phyloP scores from a whole-genome alignment of 441 rosid species.

The Arabidopsis hybrid region DNA sequence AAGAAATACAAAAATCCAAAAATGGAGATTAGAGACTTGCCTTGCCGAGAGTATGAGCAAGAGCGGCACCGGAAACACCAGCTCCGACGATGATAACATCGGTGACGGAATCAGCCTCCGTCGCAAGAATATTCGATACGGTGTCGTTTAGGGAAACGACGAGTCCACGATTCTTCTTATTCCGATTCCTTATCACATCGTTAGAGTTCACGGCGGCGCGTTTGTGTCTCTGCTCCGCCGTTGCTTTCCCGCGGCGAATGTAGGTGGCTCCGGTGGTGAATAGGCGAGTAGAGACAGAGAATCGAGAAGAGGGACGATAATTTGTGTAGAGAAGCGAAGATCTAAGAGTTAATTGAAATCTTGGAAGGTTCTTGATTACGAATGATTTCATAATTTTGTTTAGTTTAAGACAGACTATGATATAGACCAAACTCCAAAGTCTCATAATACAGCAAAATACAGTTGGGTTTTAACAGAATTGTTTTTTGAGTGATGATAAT shows the following conservation, averaged over 20 bases:
- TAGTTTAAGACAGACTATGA: background rate
- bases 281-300: conserved; percentile 17
- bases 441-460: too few relatives aligned
- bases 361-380: conserved; percentile 15
- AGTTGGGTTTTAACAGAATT: too few relatives aligned
- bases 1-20: background rate
- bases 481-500: too few relatives aligned
- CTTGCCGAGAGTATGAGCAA: conserved; percentile 77
- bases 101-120: conserved; percentile 34
- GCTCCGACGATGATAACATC: conserved; percentile 41
- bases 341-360: background rate
- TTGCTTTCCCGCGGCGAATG: background rate
- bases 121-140: conserved; percentile 14
- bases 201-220: conserved; percentile 2
- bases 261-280: conserved; percentile 24
- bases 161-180: conserved; percentile 15
- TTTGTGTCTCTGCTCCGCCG: background rate
- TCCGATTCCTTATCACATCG: background rate
- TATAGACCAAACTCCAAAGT: too few relatives aligned
- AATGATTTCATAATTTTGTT: conserved; percentile 1
- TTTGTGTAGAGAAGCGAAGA: conserved; percentile 2
- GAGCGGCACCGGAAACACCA: conserved; percentile 79
- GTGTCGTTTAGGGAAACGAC: background rate
- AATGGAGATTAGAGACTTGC: conserved; percentile 24
- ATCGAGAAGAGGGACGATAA: background rate